Conservation (phyloP, 257 asterid species). For the Rhazya stricta region DNA sequence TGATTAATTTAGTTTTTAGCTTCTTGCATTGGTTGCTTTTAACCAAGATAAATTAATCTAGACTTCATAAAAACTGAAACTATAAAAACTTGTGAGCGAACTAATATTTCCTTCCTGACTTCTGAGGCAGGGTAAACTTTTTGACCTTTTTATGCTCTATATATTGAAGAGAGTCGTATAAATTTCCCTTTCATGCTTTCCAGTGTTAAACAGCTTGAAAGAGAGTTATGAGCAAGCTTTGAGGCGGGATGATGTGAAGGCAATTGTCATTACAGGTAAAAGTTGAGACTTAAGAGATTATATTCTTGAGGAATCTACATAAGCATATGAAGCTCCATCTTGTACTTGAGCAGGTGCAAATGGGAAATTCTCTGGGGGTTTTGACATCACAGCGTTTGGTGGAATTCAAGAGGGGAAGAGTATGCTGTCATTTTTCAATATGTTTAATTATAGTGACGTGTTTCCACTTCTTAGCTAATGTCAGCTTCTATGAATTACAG, state of each 20-base stretch:
- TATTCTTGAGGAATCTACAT: constrained; percentile 13
- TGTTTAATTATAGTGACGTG: constrained; percentile 2
- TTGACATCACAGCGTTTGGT: constrained; percentile 75
- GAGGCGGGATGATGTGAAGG: constrained; percentile 82
- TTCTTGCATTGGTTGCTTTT: background rate
- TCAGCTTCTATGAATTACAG: constrained; percentile 35
- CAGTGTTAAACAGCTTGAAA: constrained; percentile 86
- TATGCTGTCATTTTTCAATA: constrained; percentile 25
- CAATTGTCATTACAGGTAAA: constrained; percentile 75
- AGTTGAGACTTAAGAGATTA: background rate
- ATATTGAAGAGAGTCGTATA: background rate
- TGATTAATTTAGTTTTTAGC: background rate
- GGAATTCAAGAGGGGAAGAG: constrained; percentile 66
- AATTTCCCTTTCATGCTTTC: constrained; percentile 10
- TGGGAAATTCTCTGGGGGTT: constrained; percentile 94
- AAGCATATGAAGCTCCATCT: constrained; percentile 15
- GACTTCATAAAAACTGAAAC: background rate
- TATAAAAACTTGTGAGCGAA: background rate
- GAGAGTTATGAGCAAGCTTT: constrained; percentile 69
- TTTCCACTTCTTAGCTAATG: constrained; percentile 29
- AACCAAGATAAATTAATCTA: no score
- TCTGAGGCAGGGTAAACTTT: background rate
- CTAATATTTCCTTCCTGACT: background rate
- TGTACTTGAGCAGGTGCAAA: constrained; percentile 60
- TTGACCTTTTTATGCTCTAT: background rate